Evolutionary conservation across 164 flowering plant genomes (phyloP).

Genomic region (Macadamia tetraphylla): DNA sequence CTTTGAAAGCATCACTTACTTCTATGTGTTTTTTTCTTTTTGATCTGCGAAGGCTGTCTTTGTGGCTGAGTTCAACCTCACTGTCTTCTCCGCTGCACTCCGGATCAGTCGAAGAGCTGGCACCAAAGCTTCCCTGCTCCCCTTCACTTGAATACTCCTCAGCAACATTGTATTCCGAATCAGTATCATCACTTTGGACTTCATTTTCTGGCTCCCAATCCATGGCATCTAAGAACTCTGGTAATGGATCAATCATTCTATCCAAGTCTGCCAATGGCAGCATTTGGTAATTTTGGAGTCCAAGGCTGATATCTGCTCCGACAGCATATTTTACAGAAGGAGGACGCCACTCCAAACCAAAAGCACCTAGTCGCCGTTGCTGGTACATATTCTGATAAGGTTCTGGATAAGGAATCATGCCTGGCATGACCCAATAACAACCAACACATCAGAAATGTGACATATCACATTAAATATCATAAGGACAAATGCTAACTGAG

Average conservation of each 20-base stretch:
- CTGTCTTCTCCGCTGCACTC: constrained; percentile 61
- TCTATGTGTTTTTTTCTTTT: constrained; percentile 70
- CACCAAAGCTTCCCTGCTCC: constrained; percentile 53
- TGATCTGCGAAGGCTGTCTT: constrained; percentile 63
- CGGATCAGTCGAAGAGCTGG: constrained; percentile 44
- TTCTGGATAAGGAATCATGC: constrained; percentile 89
- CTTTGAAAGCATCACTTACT: constrained; percentile 37
- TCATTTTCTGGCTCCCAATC: constrained; percentile 85
- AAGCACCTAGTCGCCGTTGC: constrained; percentile 75
- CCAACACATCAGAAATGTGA: constrained; percentile 8
- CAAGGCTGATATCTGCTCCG: constrained; percentile 70
- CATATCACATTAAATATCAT: neutral
- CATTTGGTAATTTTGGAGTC: constrained; percentile 59
- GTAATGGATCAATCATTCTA: constrained; percentile 58
- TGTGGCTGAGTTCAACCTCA: constrained; percentile 38
- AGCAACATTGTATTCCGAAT: constrained; percentile 75
- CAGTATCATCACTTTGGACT: constrained; percentile 63
- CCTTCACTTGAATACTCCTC: constrained; percentile 68
- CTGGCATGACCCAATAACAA: constrained; percentile 34
- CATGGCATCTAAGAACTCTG: constrained; percentile 60
- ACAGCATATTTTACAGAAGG: constrained; percentile 62
- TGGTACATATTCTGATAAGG: constrained; percentile 92
- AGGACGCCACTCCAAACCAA: constrained; percentile 88
- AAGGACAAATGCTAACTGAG: neutral
- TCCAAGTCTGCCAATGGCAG: constrained; percentile 75